Evolutionary conservation across 129 eudicot genomes (phyloP).

Genomic region (Flaveria trinervia): DNA sequence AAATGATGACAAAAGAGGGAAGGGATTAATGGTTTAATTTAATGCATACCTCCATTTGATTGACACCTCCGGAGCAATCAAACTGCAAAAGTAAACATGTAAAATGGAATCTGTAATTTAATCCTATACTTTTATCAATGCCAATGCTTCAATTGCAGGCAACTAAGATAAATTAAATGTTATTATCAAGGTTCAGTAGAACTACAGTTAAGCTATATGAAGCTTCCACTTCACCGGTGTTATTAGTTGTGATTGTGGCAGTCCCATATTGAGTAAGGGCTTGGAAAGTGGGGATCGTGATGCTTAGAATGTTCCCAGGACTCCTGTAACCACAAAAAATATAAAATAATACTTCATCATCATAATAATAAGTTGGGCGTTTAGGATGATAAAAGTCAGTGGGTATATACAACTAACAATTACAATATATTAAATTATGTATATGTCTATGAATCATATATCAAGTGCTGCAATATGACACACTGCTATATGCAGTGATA

Average conservation of each 20-base stretch:
- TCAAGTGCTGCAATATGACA: not conserved
- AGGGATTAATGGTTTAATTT: not conserved
- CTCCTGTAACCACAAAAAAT: constrained; percentile 50
- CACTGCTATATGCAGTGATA: too few species aligned
- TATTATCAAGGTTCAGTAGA: constrained; percentile 9
- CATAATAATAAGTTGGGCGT: too few species aligned
- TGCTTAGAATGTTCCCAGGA: constrained; percentile 70
- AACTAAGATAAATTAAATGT: not conserved
- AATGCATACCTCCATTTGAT: constrained; percentile 75
- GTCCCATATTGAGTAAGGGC: constrained; percentile 80
- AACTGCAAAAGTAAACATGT: constrained; percentile 57
- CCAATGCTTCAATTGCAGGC: not conserved
- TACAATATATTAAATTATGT: not conserved
- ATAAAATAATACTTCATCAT: not conserved
- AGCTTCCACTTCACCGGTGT: constrained; percentile 88
- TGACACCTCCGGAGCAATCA: constrained; percentile 82
- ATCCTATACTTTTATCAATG: not conserved
- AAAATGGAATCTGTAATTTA: not conserved
- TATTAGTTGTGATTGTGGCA: constrained; percentile 68
- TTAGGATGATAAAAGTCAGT: not conserved
- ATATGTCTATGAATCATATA: not conserved
- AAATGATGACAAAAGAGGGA: not conserved
- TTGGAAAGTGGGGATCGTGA: constrained; percentile 78
- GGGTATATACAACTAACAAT: too few species aligned
- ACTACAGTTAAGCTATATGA: constrained; percentile 90